A percentile compares a stretch with the other conserved stretches of the same genome.
phyloP scores from a whole-genome alignment of 192 early-diverging fungal species.

The Coemansia umbellata region DNA sequence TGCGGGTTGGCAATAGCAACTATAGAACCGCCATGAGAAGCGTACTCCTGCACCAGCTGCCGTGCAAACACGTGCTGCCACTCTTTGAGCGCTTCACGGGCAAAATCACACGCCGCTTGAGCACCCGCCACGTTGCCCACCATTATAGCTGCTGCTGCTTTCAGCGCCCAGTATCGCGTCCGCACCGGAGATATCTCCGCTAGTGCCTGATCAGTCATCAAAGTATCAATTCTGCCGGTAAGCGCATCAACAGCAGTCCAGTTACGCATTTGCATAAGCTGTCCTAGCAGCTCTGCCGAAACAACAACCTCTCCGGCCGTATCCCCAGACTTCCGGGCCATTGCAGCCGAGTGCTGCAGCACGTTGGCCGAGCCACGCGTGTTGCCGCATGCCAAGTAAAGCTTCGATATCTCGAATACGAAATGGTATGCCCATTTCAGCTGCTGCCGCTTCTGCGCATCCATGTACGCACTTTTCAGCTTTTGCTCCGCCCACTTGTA shows the following conservation, averaged over 20 bases:
- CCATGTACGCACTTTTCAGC: constrained; percentile 16
- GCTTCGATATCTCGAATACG: constrained; percentile 23
- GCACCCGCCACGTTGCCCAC: constrained; percentile 13
- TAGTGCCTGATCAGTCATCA: not conserved
- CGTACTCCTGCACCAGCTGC: constrained; percentile 1
- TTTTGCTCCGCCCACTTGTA: constrained; percentile 36
- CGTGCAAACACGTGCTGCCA: constrained; percentile 35
- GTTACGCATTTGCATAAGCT: constrained; percentile 14
- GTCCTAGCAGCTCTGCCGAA: constrained; percentile 23
- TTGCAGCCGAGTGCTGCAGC: constrained; percentile 7
- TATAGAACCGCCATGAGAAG: constrained; percentile 17
- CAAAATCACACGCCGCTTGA: constrained; percentile 18
- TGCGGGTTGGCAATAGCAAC: not conserved
- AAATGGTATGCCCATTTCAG: constrained; percentile 32
- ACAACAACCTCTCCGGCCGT: constrained; percentile 2
- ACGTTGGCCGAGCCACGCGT: not conserved
- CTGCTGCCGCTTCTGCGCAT: constrained; percentile 30
- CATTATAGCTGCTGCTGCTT: constrained; percentile 4
- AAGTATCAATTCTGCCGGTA: not conserved
- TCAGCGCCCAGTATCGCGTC: constrained; percentile 37
- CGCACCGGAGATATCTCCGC: constrained; percentile 2
- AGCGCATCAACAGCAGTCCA: constrained; percentile 9
- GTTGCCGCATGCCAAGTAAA: constrained; percentile 10
- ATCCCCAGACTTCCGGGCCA: constrained; percentile 18
- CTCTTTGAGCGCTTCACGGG: constrained; percentile 24